These are phyloP conservation scores for Stenogyne calaminthoides DNA, from an alignment of 305 asterid genomes.

Conservation along the genomic window DNA sequence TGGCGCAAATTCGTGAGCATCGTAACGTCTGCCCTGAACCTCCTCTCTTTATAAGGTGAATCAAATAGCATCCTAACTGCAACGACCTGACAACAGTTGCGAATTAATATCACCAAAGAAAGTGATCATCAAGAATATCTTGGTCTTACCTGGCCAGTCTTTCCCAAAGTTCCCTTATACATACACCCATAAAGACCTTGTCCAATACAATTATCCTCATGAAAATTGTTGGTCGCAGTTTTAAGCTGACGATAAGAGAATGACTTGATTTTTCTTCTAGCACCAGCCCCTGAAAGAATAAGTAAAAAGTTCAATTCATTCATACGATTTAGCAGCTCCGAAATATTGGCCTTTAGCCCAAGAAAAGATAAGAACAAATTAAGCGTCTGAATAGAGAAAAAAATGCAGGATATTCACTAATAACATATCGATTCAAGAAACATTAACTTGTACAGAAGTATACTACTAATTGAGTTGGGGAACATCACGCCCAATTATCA, in stretches of 20 bases:
- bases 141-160: slow-evolving; percentile 36
- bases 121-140: background rate
- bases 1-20: background rate
- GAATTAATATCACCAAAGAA: background rate
- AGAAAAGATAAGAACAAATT: too few species aligned
- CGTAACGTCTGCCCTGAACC: background rate
- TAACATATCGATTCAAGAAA: too few species aligned
- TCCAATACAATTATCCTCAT: slow-evolving; percentile 36
- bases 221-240: slow-evolving; percentile 42
- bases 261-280: background rate
- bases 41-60: slow-evolving; percentile 38
- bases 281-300: background rate
- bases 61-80: slow-evolving; percentile 44
- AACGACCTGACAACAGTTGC: background rate
- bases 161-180: slow-evolving; percentile 34
- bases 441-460: too few species aligned
- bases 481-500: too few species aligned
- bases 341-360: too few species aligned
- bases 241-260: slow-evolving; percentile 49
- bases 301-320: background rate
- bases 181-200: slow-evolving; percentile 54
- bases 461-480: too few species aligned
- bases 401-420: too few species aligned
- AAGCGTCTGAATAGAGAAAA: too few species aligned
- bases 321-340: background rate